Evolutionary conservation across 495 filamentous ascomycete species (phyloP), one percentile per base, ranked within the genome.

Genomic region (Hypoxylon trugodes): DNA sequence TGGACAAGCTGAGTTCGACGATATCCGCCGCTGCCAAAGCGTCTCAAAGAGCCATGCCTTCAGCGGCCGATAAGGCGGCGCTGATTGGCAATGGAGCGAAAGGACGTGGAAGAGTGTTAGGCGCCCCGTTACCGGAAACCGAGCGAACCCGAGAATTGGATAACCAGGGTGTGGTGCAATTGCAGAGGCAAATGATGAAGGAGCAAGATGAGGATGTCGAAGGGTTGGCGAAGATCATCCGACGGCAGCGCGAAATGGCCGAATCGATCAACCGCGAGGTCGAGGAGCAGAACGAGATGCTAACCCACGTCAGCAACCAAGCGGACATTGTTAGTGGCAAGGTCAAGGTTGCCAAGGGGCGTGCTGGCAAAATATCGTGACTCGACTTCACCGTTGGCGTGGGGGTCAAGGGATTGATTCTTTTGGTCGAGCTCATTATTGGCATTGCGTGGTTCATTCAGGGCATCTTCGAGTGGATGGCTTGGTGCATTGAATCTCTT

Each of bases 91-190:
- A 50, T 32, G 68, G 74, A 26, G 24, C 52, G 28, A 18, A 66
- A 61, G 58, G 65, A 54, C 57, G 70, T 47, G 85, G 91, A 4
- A 73, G 93, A 18, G 90, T 97, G 3, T 79, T 98, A 4, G 96
- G 96, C 0, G 87, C 79, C 1, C 86, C 87, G 8, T 68, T 87
- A 18, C 88, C 89, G 40, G 95, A 99, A 75, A 98, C 91, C 36
- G 90, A 92, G 56, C 81, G 83, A 55, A 98, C 95, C 40, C 78
- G 94, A 33, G 93, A 96, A 77, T 76, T 95, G 54, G 95, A 97
- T 70, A 99, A 99, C 69, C 77, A 86, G 25, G 95, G 93, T 0
- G 89, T 99, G 35, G 59, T 97, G 70, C 87, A 93, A 80, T 73
- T 98, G 70, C 93, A 97, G 73, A 77, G 83, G 58, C 86, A 94